phyloP scores from a whole-genome alignment of 257 asterid genomes.

The Solanum ossicruentum region DNA sequence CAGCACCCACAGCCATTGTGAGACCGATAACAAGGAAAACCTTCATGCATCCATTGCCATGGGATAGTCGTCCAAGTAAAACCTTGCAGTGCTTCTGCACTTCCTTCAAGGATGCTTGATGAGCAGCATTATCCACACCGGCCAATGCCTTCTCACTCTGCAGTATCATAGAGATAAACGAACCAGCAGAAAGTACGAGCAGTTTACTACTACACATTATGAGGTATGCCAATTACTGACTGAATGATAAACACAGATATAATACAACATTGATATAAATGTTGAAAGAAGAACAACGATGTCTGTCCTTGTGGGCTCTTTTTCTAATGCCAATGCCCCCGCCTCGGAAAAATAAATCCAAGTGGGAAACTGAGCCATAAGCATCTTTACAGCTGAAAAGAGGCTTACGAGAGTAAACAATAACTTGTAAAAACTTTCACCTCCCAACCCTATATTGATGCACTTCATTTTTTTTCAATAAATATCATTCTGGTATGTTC shows the following conservation, averaged over 20 bases:
- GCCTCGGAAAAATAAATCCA: neutral
- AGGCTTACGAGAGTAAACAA: neutral
- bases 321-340: neutral
- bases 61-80: constrained; percentile 32
- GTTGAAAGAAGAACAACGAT: neutral
- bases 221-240: neutral
- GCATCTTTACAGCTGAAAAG: neutral
- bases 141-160: constrained; percentile 59
- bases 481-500: neutral
- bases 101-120: constrained; percentile 34
- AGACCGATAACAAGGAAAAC: constrained; percentile 12
- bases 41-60: constrained; percentile 41
- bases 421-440: neutral
- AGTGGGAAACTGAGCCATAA: neutral
- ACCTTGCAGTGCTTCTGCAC: constrained; percentile 56
- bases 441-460: neutral
- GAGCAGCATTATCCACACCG: constrained; percentile 30
- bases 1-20: constrained; percentile 42
- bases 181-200: neutral
- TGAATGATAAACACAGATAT: neutral
- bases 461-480: neutral
- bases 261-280: neutral
- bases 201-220: neutral
- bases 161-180: neutral
- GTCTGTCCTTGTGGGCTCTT: neutral